Evolutionary conservation across 2,329 filamentous ascomycete species (phyloP), one percentile per base, ranked within the genome.

Genomic region (Mariannaea elegans): DNA sequence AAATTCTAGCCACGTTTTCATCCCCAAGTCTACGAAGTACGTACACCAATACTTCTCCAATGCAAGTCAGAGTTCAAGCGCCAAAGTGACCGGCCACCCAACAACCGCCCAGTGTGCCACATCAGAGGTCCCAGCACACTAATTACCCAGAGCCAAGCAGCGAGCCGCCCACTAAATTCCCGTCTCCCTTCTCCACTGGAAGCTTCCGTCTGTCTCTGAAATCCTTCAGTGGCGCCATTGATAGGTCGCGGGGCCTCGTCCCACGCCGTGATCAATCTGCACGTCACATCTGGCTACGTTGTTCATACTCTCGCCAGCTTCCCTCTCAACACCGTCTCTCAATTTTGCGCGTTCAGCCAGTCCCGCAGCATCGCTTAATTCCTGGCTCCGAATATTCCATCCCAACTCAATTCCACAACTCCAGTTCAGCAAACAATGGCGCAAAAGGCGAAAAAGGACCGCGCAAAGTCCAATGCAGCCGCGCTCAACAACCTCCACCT

Each of bases 401-500:
- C 24, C n/a, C 21, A 18, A 27, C 29, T n/a, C 29, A 32, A 44
- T 14, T 18, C 10, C 9, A 21, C 38, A 8, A 3, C 36, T 24
- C 10, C 23, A 13, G 31, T 14, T 32, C 36, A 31, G 7, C 29
- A 21, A 63, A 63, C 51, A 62, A 88, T 88, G 85, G 85, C 85
- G 27, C 85, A 87, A 71, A 88, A 87, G 72, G 85, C 85, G 56
- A 86, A 85, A 72, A 88, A 88, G 70, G 85, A 87, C 69, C 79
- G 80, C 63, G 95, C 95, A 57, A 90, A 90, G 68, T 87, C 90
- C 78, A 98, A 98, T 77, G 82, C 86, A 45, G 81, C 87, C 31
- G 83, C 90, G 41, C 88, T 99, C 45, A 91, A 90, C 73, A 92
- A 88, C 72, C 92, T 95, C 23, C 94, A 97, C 76, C 81, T 92